phyloP scores from a whole-genome alignment of 176 grass and related monocot genomes.

The barley (Hordeum vulgare) region DNA sequence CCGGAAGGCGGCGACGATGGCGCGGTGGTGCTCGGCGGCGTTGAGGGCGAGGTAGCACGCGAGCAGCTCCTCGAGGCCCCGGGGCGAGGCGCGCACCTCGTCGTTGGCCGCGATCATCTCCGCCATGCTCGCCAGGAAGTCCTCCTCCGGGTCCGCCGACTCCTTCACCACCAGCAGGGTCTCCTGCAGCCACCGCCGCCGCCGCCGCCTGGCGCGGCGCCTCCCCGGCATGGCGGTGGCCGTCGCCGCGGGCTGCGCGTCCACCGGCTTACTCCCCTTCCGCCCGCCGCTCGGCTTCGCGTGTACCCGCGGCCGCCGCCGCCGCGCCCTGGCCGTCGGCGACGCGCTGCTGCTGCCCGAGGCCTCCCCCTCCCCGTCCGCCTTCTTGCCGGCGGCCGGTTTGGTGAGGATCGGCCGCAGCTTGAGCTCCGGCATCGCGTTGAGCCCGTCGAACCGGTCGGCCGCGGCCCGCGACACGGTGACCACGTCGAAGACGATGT shows the following conservation, averaged over 20 bases:
- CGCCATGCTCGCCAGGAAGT: conserved; percentile 68
- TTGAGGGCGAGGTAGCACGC: conserved; percentile 82
- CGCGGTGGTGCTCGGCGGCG: conserved; percentile 55
- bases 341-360: background rate
- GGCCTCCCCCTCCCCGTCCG: background rate
- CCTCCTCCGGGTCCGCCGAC: conserved; percentile 58
- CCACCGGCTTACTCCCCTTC: background rate
- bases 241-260: background rate
- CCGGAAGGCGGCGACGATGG: conserved; percentile 69
- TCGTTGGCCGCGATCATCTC: conserved; percentile 69
- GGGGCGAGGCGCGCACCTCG: conserved; percentile 26
- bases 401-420: conserved; percentile 67
- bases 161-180: conserved; percentile 64
- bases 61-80: conserved; percentile 58
- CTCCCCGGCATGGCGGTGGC: background rate
- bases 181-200: conserved; percentile 29
- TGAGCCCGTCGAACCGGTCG: conserved; percentile 10
- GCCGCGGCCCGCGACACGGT: background rate
- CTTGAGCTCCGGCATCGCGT: conserved; percentile 42
- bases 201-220: background rate
- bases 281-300: background rate
- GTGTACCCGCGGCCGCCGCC: background rate
- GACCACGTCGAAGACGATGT: conserved; percentile 46
- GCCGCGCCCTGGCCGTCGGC: conserved; percentile 16
- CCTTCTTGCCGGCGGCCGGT: background rate